Percentiles rank a stretch among this genome's conserved stretches.
Conservation (phyloP, 305 asterid species). For the Solanum chacoense region DNA sequence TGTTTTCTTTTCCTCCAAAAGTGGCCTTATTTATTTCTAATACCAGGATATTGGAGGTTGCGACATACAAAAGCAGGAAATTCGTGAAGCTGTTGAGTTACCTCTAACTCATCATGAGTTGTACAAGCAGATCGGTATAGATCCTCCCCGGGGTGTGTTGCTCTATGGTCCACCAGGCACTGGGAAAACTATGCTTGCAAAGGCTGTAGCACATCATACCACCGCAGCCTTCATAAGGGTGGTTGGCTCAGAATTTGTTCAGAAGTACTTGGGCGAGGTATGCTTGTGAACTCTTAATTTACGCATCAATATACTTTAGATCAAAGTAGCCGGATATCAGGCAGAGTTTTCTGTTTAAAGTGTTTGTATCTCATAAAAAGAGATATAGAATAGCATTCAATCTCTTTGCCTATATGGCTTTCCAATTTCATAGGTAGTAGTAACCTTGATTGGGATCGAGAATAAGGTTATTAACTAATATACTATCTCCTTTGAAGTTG, state of each 20-base stretch:
- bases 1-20: background rate
- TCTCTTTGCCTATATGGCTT: background rate
- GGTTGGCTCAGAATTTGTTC: constrained; percentile 84
- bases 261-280: constrained; percentile 94
- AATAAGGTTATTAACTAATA: background rate
- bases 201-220: constrained; percentile 85
- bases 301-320: background rate
- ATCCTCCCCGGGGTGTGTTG: constrained; percentile 88
- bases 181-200: constrained; percentile 89
- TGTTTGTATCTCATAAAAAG: background rate
- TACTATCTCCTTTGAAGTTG: background rate
- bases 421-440: background rate
- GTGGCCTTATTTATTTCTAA: background rate
- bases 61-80: constrained; percentile 88
- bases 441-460: background rate
- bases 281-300: background rate
- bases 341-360: background rate
- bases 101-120: constrained; percentile 84
- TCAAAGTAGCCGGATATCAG: background rate
- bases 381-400: background rate
- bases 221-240: constrained; percentile 83
- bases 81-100: constrained; percentile 85
- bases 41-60: constrained; percentile 88
- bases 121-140: constrained; percentile 83
- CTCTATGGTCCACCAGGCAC: constrained; percentile 94